Base-by-base conservation (phyloP, 2,329 filamentous ascomycete species). In the Nigrospora osmanthi region DNA sequence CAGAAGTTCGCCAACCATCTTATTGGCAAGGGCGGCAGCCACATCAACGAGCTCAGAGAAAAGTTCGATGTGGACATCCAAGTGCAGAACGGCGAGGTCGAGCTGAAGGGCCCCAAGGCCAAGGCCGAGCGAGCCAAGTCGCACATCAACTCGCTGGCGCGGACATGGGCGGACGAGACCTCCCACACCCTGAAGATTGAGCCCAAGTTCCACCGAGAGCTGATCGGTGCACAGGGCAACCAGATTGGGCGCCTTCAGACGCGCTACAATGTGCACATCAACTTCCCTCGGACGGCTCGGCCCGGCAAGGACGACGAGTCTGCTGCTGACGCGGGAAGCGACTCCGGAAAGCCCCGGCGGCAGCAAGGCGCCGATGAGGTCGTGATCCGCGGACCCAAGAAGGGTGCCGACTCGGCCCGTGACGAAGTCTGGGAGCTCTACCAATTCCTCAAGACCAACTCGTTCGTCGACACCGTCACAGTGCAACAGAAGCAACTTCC, bases 231-330 rank as follows among this genome's bases (percentile, higher is more conserved):
- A 16, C 84, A 87, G 57, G 93, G 93, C 48, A 80, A 75, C 58
- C 87, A 94, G 61, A 91, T 98, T 59, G 93, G 93, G 69, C 85
- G 87, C 53, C 78, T 98, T 19, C 90, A 98, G 67, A 88, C 84
- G 45, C 85, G 90, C 39, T 96, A 98, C 73, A 85, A 86, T 60
- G 93, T 98, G 36, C 83, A 90, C 51, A 93, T 98, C 56, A 91
- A 96, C 69, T 98, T 98, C 73, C 93, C 93, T 11, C 76, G 76
- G 44, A 73, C 74, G 7, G 70, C 71, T 35, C 87, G 89, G 61
- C 71, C 75, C 40, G 68, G 64, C 43, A 74, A 78, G 48, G 87
- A 93, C 48, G 89, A 94, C 46, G 77, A 82, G 47, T 79, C 81
- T 13, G 77, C 78, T 50, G 77, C 73, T 13, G 89, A 91, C 54